Evolutionary conservation across 495 filamentous ascomycete genomes (phyloP).

Genomic region (Podospora bellae-mahoneyi): DNA sequence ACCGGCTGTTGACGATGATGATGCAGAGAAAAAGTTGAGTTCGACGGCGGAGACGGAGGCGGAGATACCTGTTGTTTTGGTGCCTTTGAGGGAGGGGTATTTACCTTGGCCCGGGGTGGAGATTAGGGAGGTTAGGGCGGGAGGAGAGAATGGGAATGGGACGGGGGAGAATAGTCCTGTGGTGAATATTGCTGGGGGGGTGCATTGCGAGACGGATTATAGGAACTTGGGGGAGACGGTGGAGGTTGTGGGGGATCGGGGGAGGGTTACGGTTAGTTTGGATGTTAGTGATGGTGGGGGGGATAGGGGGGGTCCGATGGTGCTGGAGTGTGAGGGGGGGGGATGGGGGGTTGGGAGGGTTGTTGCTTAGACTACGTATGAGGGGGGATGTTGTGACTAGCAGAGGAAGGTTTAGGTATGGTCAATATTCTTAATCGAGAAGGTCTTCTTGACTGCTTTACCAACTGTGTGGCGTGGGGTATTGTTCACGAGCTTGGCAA

Average conservation of each 20-base stretch:
- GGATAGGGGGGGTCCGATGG: slow-evolving; percentile 59
- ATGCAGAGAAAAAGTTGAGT: slow-evolving; percentile 45
- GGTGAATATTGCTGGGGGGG: background rate
- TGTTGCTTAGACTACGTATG: slow-evolving; percentile 21
- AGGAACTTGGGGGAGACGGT: slow-evolving; percentile 72
- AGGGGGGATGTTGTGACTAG: too few species aligned
- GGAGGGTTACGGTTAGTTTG: slow-evolving; percentile 71
- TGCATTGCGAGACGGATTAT: slow-evolving; percentile 73
- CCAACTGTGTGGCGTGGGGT: background rate
- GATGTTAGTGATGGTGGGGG: slow-evolving; percentile 50
- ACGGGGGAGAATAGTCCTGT: too few species aligned
- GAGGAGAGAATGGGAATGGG: slow-evolving; percentile 19
- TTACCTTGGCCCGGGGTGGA: slow-evolving; percentile 75
- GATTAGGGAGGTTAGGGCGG: slow-evolving; percentile 54
- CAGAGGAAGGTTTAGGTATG: background rate
- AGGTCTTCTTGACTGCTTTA: background rate
- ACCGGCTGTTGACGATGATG: slow-evolving; percentile 29
- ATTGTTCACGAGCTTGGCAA: background rate
- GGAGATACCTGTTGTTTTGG: slow-evolving; percentile 62
- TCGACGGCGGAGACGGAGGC: slow-evolving; percentile 42
- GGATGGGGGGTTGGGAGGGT: slow-evolving; percentile 39
- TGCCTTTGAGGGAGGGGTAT: slow-evolving; percentile 75
- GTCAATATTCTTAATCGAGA: background rate
- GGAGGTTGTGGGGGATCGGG: slow-evolving; percentile 69
- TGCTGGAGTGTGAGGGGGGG: slow-evolving; percentile 54